Percentiles rank a stretch among this genome's conserved stretches.
Conservation (phyloP, 2,329 filamentous ascomycete species). For the Aspergillus alliaceus region DNA sequence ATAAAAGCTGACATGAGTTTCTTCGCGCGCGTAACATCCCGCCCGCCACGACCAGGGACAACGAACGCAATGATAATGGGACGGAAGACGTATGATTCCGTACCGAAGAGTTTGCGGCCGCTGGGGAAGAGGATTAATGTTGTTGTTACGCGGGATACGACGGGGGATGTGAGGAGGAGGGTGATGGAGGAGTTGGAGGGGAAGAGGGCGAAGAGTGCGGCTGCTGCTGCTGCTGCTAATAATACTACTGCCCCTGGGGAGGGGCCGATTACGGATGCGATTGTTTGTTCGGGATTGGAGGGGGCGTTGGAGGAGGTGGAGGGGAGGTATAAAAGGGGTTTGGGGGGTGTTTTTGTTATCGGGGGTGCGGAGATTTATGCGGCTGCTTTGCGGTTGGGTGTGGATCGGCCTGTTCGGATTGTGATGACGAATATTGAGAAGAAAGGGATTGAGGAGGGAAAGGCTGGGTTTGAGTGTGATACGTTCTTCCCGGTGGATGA, state of each 20-base stretch:
- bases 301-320: constrained; percentile 52
- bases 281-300: constrained; percentile 61
- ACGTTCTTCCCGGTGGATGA: constrained; percentile 47
- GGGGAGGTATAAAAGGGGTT: constrained; percentile 21
- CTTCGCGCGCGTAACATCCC: constrained; percentile 86
- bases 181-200: constrained; percentile 37
- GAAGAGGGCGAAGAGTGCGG: constrained; percentile 21
- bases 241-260: no score
- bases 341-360: constrained; percentile 76
- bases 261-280: constrained; percentile 31
- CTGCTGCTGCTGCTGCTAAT: background rate
- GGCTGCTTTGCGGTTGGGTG: constrained; percentile 56
- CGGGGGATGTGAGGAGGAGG: constrained; percentile 28
- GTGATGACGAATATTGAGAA: constrained; percentile 43
- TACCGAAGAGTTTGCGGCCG: constrained; percentile 76
- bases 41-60: constrained; percentile 34
- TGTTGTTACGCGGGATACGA: constrained; percentile 63
- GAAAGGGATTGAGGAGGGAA: constrained; percentile 17
- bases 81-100: constrained; percentile 92
- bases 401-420: constrained; percentile 29
- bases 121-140: constrained; percentile 79
- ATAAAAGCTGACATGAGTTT: constrained; percentile 92
- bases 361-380: constrained; percentile 85
- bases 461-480: constrained; percentile 45
- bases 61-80: constrained; percentile 91